Evolutionary conservation across 1,139 yeast genomes (phyloP), one percentile per base, ranked within the genome.

Genomic region (Yamadazyma triangularis): DNA sequence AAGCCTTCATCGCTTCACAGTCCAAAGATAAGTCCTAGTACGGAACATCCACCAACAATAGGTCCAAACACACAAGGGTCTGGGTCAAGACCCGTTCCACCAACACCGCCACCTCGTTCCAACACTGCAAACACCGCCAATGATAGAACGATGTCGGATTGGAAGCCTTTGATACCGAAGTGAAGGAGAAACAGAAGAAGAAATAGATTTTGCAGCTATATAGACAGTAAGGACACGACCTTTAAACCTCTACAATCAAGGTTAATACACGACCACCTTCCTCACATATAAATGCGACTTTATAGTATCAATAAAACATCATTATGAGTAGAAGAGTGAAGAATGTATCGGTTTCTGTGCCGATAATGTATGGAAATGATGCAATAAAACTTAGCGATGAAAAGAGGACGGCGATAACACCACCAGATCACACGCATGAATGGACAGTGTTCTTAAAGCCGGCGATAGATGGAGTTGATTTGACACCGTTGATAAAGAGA

Each of bases 381-480:
- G 95, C 97, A 1, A 72, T 73, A 20, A 88, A 88, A 30, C 62
- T 88, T 33, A 73, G 78, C 4, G 73, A 72, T 7, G 79, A 72
- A 20, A 68, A 64, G 31, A 62, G 76, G 30, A 86, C 88, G 7
- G 74, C 77, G 16, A 73, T 73, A 30, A 84, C 94, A 1, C 95
- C 96, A 2, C 68, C 71, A 1, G 97, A 89, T 47, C 98, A 91
- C 51, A 87, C 98, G 1, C 99, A 91, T 55, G 71, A 77, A 35
- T 91, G 99, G 99, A 89, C 96, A 1, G 86, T 93, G 8, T 91
- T 89, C 47, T 79, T 91, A 24, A 74, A 81, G 36, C 96, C 94
- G 20, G 94, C 91, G 1, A 64, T 80, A 28, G 82, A 82, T 26
- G 84, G 84, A 44, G 50, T 66, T 18, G 96, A 91, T 49, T 60